Evolutionary conservation across 352 stramenopile genomes (phyloP), one percentile per base, ranked within the genome.

Genomic region (Pythium sukuiense): DNA sequence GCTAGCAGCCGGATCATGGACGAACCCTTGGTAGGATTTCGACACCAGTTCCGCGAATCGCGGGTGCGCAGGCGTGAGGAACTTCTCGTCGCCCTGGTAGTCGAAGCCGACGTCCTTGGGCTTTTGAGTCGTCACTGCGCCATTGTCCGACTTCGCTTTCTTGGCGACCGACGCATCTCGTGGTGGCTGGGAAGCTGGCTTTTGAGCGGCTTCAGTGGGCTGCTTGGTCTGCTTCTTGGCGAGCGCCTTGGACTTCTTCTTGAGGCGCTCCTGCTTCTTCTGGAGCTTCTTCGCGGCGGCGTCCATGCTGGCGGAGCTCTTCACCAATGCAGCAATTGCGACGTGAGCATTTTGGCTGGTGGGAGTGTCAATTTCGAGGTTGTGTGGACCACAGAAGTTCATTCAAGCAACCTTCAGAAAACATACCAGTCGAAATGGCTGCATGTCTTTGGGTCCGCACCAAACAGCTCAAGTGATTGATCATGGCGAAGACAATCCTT

Each of bases 221-320:
- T 63, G 55, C 55, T 70, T 70, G 33, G 26, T 30, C 37, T 70
- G 63, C 49, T 70, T 70, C 30, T 52, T 52, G 29, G 55, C 56
- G 26, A 48, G 32, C 14, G 67, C 61, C 57, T 73, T 73, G 41
- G 61, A 50, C 46, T 73, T 73, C 67, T 73, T 73, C 61, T 73
- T 69, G 30, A 63, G 61, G 16, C 67, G 61, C 67, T 73, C 67
- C 41, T 70, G 67, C 57, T 70, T 73, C 64, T 68, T 73, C 32
- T 56, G 63, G n/a, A 67, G 67, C 56, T 73, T 68, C 61, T 73
- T 73, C 20, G 63, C 61, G 35, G 60, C 55, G 5, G 56, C 55
- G 52, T 65, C 56, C 43, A 65, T 69, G 27, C 18, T 27, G 50
- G 39, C 27, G 8, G 13, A 29, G 26, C 18, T 29, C 5, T 11